Evolutionary conservation across 805 yeast genomes (phyloP), one percentile per base, ranked within the genome.

Genomic region (Yarrowia deformans): DNA sequence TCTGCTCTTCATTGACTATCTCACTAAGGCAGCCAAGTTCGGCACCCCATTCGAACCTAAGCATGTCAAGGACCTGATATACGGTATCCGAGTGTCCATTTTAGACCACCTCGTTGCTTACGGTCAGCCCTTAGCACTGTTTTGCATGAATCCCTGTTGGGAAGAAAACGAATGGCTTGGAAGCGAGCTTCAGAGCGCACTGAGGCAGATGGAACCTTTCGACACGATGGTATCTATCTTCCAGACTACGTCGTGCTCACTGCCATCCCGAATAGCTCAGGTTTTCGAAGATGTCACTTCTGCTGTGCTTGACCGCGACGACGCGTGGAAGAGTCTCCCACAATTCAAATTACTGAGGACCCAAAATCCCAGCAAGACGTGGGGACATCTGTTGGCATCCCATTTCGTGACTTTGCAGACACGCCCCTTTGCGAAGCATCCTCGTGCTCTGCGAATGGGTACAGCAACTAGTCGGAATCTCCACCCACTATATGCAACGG

Each of bases 141-240:
- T 54, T 9, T 39, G 45, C 60, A 37, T 54, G 45, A 54, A 54
- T 10, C 45, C 60, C 16, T 39, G 45, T 14, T 35, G 18, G 13
- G 60, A 45, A 37, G 4, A 19, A 3, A 54, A 54, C 43, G 34
- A 39, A 6, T 54, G 60, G 60, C 45, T 54, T 23, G 60, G 60
- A 14, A 18, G 34, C 32, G 16, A 39, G 8, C 10, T 54, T 13
- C 60, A 54, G 16, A 8, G 23, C 3, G 29, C 45, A 1, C 5
- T 54, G 10, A 8, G 2, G 8, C 8, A 19, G 13, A 54, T 54
- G 60, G 60, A 16, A 1, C 60, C 60, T 9, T 54, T 39, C 29
- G 34, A 37, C 8, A 54, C 60, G 10, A 6, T n/a, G 3, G 16
- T 52, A 14, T 35, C 42, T 8, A 18, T 34, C 1, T 52, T 18